These are phyloP conservation scores for Globisporangium radiosum DNA, from an alignment of 352 stramenopile species.

Conservation along the genomic window DNA sequence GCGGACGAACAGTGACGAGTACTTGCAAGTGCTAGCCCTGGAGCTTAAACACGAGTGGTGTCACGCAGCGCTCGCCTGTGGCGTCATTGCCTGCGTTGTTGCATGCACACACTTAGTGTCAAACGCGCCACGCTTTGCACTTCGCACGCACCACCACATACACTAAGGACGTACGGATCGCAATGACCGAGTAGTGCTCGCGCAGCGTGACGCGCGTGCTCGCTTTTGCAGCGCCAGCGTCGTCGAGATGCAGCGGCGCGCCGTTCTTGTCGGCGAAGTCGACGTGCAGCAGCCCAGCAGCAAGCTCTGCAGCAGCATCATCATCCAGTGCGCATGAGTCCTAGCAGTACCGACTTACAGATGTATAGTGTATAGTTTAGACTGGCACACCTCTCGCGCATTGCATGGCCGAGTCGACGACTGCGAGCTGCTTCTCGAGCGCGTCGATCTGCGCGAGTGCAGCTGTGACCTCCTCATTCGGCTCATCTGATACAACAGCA, in stretches of 20 bases:
- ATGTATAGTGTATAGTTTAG: too few relatives aligned
- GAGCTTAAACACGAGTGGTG: conserved; percentile 25
- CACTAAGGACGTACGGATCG: conserved; percentile 31
- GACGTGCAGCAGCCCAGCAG: conserved; percentile 26
- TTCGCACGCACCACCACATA: background rate
- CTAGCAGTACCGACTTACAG: too few relatives aligned
- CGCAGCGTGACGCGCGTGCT: conserved; percentile 38
- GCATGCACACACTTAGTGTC: too few relatives aligned
- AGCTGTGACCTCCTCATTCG: conserved; percentile 18
- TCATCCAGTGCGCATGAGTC: too few relatives aligned
- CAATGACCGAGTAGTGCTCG: conserved; percentile 40
- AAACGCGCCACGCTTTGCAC: too few relatives aligned
- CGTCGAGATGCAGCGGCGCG: conserved; percentile 40
- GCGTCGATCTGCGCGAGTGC: conserved; percentile 28
- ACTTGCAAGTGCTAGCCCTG: background rate
- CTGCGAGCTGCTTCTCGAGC: conserved; percentile 44
- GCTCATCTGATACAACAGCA: conserved; percentile 4
- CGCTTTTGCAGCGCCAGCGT: conserved; percentile 23
- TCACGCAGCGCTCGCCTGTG: conserved; percentile 25
- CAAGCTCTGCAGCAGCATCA: conserved; percentile 26
- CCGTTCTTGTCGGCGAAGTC: conserved; percentile 47
- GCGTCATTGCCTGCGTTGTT: conserved; percentile 20
- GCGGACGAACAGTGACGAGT: too few relatives aligned
- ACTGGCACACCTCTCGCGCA: conserved; percentile 33
- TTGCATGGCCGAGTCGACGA: conserved; percentile 35